A percentile compares a stretch with the other conserved stretches of the same genome.
phyloP scores from a whole-genome alignment of 306 rosid genomes.

The Prunus armeniaca region DNA sequence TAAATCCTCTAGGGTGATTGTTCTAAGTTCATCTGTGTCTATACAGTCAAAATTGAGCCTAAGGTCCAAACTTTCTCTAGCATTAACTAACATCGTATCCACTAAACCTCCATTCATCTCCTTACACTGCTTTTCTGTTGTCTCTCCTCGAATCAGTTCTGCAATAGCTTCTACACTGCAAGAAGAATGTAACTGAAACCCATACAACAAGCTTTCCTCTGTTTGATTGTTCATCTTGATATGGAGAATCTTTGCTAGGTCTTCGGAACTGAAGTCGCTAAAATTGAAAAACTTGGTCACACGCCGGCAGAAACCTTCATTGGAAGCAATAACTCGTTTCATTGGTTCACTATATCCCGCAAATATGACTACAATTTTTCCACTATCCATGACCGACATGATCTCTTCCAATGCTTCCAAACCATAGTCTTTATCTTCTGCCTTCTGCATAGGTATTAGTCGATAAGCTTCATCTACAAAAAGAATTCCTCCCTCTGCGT shows the following conservation, averaged over 20 bases:
- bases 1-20: conserved; percentile 75
- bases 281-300: conserved; percentile 90
- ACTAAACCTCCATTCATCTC: conserved; percentile 86
- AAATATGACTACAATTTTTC: conserved; percentile 85
- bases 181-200: conserved; percentile 70
- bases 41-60: conserved; percentile 83
- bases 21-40: conserved; percentile 79
- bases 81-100: conserved; percentile 80
- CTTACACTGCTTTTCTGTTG: conserved; percentile 73
- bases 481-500: conserved; percentile 96
- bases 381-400: conserved; percentile 98
- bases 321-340: conserved; percentile 86
- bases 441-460: conserved; percentile 89
- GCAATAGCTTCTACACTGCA: conserved; percentile 64
- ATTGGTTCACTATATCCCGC: conserved; percentile 91
- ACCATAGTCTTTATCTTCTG: conserved; percentile 93
- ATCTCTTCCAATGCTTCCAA: conserved; percentile 98
- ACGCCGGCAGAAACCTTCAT: conserved; percentile 93
- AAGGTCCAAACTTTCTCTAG: conserved; percentile 81
- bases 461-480: conserved; percentile 95
- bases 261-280: conserved; percentile 70
- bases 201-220: conserved; percentile 69
- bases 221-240: conserved; percentile 71
- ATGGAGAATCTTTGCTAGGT: conserved; percentile 76
- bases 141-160: conserved; percentile 52